Percentiles rank a stretch among this genome's conserved stretches.
phyloP scores from a whole-genome alignment of 768 basidiomycete genomes.

The Piloderma croceum region DNA sequence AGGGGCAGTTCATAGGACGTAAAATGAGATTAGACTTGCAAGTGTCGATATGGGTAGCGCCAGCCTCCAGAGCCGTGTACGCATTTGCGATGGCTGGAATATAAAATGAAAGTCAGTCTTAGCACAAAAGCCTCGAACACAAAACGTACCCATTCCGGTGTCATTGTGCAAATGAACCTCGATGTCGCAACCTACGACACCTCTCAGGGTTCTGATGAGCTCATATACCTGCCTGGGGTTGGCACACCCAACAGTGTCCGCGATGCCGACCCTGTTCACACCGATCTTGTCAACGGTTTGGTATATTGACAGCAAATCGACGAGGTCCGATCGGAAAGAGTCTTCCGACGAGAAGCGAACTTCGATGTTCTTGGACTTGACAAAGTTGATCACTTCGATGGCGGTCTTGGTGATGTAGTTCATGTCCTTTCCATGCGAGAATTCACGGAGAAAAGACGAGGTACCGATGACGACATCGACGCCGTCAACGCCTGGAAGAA shows the following conservation, averaged over 20 bases:
- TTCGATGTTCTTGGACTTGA: constrained; percentile 99
- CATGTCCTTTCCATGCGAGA: constrained; percentile 99
- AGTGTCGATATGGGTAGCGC: constrained; percentile 98
- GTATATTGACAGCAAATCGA: constrained; percentile 97
- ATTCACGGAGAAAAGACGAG: constrained; percentile 97
- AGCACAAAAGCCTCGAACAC: not conserved
- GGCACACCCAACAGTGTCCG: constrained; percentile 98
- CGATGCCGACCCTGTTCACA: constrained; percentile 97
- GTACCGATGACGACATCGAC: constrained; percentile 99
- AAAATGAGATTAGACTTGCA: constrained; percentile 43
- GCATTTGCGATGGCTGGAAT: constrained; percentile 90
- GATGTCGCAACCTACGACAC: constrained; percentile 96
- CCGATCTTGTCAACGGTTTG: constrained; percentile 99
- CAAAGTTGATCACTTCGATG: constrained; percentile 97
- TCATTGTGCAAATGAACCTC: constrained; percentile 99
- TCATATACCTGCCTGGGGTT: constrained; percentile 99
- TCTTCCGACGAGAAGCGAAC: constrained; percentile 99
- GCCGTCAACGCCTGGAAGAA: constrained; percentile 80
- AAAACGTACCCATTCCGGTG: constrained; percentile 80
- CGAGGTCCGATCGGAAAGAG: constrained; percentile 98
- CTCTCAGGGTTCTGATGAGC: constrained; percentile 90
- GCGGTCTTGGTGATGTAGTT: constrained; percentile 98
- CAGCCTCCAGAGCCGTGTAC: constrained; percentile 96
- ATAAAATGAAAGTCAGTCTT: constrained; percentile 5
- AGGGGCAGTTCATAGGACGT: constrained; percentile 4